Evolutionary conservation across 139 green algal genomes (phyloP).

Genomic region (Raphidocelis subcapitata): DNA sequence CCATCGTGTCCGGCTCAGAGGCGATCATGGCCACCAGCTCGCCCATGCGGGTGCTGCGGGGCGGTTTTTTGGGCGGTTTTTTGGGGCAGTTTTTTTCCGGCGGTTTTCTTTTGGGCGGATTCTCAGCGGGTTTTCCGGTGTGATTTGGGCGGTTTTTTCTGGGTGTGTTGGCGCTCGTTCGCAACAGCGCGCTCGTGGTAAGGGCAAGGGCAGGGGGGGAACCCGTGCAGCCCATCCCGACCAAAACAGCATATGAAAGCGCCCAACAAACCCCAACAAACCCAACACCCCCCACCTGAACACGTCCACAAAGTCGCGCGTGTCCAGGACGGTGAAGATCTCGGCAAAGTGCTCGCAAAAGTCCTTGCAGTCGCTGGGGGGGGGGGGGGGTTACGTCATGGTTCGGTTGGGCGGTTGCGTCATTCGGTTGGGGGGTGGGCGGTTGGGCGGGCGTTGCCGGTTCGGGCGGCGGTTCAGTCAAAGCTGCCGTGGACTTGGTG

Average conservation of each 20-base stretch:
- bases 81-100: too few relatives aligned
- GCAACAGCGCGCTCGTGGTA: too few relatives aligned
- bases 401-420: constrained; percentile 1
- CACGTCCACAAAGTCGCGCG: constrained; percentile 86
- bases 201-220: neutral
- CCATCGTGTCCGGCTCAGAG: constrained; percentile 16
- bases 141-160: too few relatives aligned
- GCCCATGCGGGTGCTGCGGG: constrained; percentile 7
- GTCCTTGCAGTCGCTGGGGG: constrained; percentile 33
- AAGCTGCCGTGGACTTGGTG: too few relatives aligned
- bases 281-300: constrained; percentile 62
- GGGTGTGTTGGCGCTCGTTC: too few relatives aligned
- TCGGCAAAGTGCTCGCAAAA: constrained; percentile 78
- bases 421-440: neutral
- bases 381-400: neutral
- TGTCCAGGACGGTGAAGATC: constrained; percentile 82
- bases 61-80: too few relatives aligned
- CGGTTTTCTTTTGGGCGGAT: too few relatives aligned
- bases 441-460: constrained; percentile 34
- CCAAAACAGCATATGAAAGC: constrained; percentile 28
- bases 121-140: too few relatives aligned
- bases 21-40: constrained; percentile 23
- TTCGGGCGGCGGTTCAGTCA: too few relatives aligned
- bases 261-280: constrained; percentile 43
- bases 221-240: constrained; percentile 1